Evolutionary conservation across 129 eudicot species (phyloP).

Genomic region (Smallanthus sonchifolius): DNA sequence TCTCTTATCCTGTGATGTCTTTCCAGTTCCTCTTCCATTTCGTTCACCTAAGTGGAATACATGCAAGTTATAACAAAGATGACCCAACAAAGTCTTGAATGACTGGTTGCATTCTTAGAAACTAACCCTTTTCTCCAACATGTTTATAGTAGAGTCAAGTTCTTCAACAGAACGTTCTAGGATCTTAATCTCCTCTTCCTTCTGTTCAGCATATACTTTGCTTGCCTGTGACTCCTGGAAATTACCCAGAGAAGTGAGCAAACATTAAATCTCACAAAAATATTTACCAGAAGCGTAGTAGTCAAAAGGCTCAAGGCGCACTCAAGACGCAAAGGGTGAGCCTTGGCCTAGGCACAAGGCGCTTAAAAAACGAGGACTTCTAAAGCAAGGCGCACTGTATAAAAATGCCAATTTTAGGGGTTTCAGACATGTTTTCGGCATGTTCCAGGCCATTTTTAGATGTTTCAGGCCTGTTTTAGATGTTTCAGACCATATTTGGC

Average conservation of each 20-base stretch:
- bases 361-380: no score
- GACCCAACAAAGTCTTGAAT: background rate
- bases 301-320: no score
- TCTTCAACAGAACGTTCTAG: conserved; percentile 79
- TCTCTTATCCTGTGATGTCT: conserved; percentile 56
- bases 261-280: background rate
- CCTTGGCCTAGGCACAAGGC: no score
- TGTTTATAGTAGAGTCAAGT: conserved; percentile 75
- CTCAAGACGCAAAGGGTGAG: no score
- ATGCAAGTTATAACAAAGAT: background rate
- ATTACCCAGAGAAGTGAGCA: conserved; percentile 7
- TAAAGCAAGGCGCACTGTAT: no score
- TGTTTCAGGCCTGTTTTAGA: no score
- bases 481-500: no score
- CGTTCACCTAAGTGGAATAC: conserved; percentile 46
- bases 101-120: background rate
- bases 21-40: conserved; percentile 76
- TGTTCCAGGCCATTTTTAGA: no score
- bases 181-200: conserved; percentile 89
- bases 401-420: no score
- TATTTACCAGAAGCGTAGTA: background rate
- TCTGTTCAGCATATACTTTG: conserved; percentile 75
- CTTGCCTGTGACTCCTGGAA: conserved; percentile 70
- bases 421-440: no score
- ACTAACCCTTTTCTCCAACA: conserved; percentile 76